phyloP scores from a whole-genome alignment of 2,329 filamentous ascomycete species.

The Fusarium keratoplasticum region DNA sequence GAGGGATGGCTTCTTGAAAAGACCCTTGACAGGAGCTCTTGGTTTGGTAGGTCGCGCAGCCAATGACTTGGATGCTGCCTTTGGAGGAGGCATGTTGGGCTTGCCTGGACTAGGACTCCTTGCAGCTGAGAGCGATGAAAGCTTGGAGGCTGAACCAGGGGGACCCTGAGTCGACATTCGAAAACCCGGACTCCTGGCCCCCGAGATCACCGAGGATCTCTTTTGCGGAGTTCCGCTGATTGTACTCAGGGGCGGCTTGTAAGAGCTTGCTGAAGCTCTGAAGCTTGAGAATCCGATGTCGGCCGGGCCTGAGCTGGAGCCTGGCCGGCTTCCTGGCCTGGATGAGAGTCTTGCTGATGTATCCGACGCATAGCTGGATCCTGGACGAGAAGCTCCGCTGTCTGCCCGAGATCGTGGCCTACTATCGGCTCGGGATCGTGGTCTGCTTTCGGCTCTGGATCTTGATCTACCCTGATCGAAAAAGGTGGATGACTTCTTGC shows the following conservation, averaged over 20 bases:
- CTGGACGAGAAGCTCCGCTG: constrained; percentile 60
- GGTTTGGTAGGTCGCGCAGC: constrained; percentile 59
- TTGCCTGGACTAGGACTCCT: constrained; percentile 57
- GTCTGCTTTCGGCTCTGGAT: constrained; percentile 58
- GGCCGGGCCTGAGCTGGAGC: constrained; percentile 64
- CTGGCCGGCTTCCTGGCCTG: constrained; percentile 64
- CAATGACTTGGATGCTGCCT: constrained; percentile 60
- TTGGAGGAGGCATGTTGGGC: constrained; percentile 46
- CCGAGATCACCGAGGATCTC: constrained; percentile 33
- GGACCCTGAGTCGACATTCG: constrained; percentile 39
- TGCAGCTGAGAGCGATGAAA: constrained; percentile 40
- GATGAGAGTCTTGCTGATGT: constrained; percentile 64
- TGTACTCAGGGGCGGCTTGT: constrained; percentile 56
- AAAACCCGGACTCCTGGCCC: constrained; percentile 40
- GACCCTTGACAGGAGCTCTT: constrained; percentile 64
- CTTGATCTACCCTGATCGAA: constrained; percentile 73
- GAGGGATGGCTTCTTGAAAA: constrained; percentile 67
- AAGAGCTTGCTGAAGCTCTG: constrained; percentile 57
- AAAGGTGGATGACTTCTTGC: constrained; percentile 76
- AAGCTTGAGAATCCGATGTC: constrained; percentile 53
- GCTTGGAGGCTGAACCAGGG: constrained; percentile 41
- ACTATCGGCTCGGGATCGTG: constrained; percentile 62
- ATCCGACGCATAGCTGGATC: constrained; percentile 72
- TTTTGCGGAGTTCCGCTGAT: constrained; percentile 59
- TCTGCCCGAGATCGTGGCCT: constrained; percentile 61